These are phyloP conservation scores for Kwoniella heveanensis DNA, from an alignment of 768 basidiomycete genomes.

Conservation along the genomic window DNA sequence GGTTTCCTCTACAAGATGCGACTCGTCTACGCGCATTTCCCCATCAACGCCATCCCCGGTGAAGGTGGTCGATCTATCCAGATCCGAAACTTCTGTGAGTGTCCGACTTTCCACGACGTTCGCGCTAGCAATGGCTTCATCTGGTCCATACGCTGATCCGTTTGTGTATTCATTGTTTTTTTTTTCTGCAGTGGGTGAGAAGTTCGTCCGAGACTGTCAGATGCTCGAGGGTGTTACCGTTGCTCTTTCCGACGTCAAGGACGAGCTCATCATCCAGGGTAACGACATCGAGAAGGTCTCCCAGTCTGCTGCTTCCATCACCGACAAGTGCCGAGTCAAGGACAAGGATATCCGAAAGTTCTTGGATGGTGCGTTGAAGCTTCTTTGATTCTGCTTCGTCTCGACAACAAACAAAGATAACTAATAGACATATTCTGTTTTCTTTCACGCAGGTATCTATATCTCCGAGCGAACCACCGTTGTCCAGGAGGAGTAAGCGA, in stretches of 20 bases:
- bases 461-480: conserved; percentile 54
- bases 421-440: conserved; percentile 1
- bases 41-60: conserved; percentile 85
- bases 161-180: background rate
- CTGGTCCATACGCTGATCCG: background rate
- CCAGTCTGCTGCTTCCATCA: conserved; percentile 96
- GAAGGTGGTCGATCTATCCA: conserved; percentile 54
- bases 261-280: conserved; percentile 76
- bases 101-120: too few relatives aligned
- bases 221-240: conserved; percentile 78
- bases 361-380: conserved; percentile 75
- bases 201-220: conserved; percentile 87
- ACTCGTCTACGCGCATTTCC: conserved; percentile 99
- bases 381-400: too few relatives aligned
- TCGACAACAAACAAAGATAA: too few relatives aligned
- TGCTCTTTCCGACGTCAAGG: conserved; percentile 52
- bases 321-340: conserved; percentile 91
- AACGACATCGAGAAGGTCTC: conserved; percentile 97
- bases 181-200: conserved; percentile 53
- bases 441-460: conserved; percentile 30
- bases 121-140: too few relatives aligned
- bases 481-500: conserved; percentile 38
- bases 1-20: conserved; percentile 99
- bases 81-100: conserved; percentile 58
- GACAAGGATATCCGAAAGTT: conserved; percentile 99